A percentile compares a stretch with the other conserved stretches of the same genome.
Evolutionary conservation across 192 early-diverging fungal genomes (phyloP).

Genomic region (Backusella westeae): DNA sequence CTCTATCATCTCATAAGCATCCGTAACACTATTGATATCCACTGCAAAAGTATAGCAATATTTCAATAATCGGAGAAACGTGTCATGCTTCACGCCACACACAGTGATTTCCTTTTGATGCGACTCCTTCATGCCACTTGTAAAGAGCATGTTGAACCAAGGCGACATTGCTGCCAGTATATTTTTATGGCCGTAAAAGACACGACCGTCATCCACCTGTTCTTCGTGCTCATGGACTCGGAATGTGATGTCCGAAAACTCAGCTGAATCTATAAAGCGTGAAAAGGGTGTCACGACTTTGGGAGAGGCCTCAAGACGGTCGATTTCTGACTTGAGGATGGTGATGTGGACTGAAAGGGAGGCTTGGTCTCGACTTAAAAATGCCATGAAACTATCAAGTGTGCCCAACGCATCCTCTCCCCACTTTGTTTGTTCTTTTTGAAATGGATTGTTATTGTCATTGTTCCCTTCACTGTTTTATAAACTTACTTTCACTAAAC

Average conservation of each 20-base stretch:
- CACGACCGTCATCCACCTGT: not conserved
- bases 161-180: slow-evolving; percentile 49
- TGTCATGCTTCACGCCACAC: slow-evolving; percentile 16
- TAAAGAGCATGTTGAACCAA: slow-evolving; percentile 54
- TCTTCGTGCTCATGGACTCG: slow-evolving; percentile 19
- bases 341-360: slow-evolving; percentile 37
- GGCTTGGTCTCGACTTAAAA: not conserved
- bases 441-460: not conserved
- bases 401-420: slow-evolving; percentile 13
- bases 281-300: not conserved
- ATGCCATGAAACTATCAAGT: not conserved
- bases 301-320: slow-evolving; percentile 14
- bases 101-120: slow-evolving; percentile 39
- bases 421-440: slow-evolving; percentile 15
- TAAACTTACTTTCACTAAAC: slow-evolving; percentile 21
- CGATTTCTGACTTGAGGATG: slow-evolving; percentile 24
- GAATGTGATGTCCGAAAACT: slow-evolving; percentile 38
- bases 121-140: slow-evolving; percentile 59
- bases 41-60: slow-evolving; percentile 19
- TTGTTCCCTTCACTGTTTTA: not conserved
- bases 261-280: slow-evolving; percentile 18
- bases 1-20: slow-evolving; percentile 17
- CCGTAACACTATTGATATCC: not conserved
- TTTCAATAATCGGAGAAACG: slow-evolving; percentile 17
- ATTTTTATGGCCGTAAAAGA: slow-evolving; percentile 44